These are phyloP conservation scores for Nymphaea thermarum DNA, from an alignment of 164 flowering plant genomes.

Conservation along the genomic window DNA sequence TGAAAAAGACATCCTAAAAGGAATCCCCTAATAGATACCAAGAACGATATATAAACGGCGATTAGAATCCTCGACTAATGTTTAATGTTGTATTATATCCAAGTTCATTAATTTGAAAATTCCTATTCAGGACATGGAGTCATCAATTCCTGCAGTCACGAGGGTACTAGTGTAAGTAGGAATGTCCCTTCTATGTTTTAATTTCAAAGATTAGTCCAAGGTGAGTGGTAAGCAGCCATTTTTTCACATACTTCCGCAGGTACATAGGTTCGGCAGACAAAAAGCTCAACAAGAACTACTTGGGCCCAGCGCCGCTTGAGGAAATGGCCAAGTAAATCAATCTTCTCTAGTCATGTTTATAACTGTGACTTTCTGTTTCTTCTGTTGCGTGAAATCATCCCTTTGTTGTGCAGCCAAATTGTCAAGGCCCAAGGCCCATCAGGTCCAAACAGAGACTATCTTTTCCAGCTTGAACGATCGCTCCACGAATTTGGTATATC, in stretches of 20 bases:
- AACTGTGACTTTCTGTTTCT: not conserved
- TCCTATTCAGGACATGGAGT: conserved; percentile 38
- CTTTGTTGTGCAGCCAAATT: conserved; percentile 53
- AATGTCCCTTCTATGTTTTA: not conserved
- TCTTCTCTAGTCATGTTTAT: not conserved
- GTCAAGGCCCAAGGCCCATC: conserved; percentile 81
- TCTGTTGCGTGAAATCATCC: not conserved
- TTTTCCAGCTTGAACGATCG: conserved; percentile 72
- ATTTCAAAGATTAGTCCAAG: not conserved
- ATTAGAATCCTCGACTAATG: no score
- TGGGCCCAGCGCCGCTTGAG: conserved; percentile 84
- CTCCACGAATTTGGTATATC: conserved; percentile 50
- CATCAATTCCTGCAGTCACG: conserved; percentile 47
- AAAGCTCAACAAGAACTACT: conserved; percentile 53
- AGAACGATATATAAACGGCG: no score
- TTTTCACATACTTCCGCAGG: conserved; percentile 16
- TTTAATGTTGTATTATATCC: no score
- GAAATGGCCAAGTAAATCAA: conserved; percentile 69
- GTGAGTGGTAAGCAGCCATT: not conserved
- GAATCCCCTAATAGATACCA: no score
- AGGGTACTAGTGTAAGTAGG: conserved; percentile 76
- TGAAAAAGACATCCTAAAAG: no score
- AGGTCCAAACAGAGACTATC: conserved; percentile 92
- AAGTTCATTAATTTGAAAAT: no score
- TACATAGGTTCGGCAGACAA: conserved; percentile 81